These are phyloP conservation scores for Stephania japonica DNA, from an alignment of 164 flowering plant genomes.

Conservation along the genomic window DNA sequence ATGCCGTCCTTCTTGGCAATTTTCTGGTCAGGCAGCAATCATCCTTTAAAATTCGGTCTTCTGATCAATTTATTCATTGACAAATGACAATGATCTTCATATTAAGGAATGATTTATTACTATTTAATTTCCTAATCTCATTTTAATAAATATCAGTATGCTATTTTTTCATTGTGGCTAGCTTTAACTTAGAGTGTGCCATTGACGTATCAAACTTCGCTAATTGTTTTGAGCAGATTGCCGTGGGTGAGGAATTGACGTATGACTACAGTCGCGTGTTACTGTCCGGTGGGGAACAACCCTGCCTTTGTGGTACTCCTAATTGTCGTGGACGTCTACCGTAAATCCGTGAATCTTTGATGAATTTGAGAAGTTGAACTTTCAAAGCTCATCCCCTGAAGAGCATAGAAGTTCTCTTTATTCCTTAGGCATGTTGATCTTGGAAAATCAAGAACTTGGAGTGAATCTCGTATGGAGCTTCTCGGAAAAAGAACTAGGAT, in stretches of 20 bases:
- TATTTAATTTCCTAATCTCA: not conserved
- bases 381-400: conserved; percentile 1
- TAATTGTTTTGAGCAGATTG: conserved; percentile 46
- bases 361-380: not conserved
- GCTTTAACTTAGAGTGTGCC: not conserved
- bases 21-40: too few species aligned
- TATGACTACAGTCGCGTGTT: conserved; percentile 45
- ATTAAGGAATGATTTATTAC: not conserved
- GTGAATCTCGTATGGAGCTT: not conserved
- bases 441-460: not conserved
- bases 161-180: not conserved
- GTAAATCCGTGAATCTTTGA: conserved; percentile 29
- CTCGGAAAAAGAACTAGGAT: not conserved
- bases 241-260: conserved; percentile 73
- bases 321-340: conserved; percentile 63
- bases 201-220: not conserved
- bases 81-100: not conserved
- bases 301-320: conserved; percentile 66
- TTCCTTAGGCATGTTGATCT: not conserved
- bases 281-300: conserved; percentile 47
- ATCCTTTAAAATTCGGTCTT: too few species aligned
- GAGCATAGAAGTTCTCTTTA: conserved; percentile 7
- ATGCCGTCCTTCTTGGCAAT: too few species aligned
- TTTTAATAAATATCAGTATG: not conserved
- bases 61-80: too few species aligned